Percentiles rank a stretch among this genome's conserved stretches.
These are phyloP conservation scores for Penicillium chermesinum DNA, from an alignment of 495 filamentous ascomycete species.

Conservation along the genomic window DNA sequence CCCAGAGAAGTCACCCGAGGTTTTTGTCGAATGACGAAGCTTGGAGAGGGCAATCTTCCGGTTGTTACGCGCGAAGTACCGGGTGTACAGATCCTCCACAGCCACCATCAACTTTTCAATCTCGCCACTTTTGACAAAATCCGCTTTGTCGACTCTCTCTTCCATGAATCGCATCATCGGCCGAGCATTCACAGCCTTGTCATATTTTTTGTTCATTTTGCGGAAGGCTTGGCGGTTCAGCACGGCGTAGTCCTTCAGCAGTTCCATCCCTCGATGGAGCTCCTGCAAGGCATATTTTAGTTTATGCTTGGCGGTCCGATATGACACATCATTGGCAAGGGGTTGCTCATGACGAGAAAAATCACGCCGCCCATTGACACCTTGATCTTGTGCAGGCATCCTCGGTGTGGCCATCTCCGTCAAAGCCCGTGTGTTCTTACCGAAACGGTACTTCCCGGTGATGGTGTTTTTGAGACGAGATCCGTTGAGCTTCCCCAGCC, in stretches of 20 bases:
- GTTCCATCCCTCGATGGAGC: conserved; percentile 85
- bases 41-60: conserved; percentile 85
- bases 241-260: conserved; percentile 83
- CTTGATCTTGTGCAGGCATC: conserved; percentile 24
- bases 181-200: conserved; percentile 77
- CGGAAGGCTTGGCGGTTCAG: conserved; percentile 89
- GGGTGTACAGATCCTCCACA: conserved; percentile 84
- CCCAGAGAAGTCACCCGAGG: conserved; percentile 62
- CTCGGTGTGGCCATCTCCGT: conserved; percentile 46
- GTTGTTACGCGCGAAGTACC: conserved; percentile 88
- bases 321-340: conserved; percentile 58
- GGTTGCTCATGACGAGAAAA: conserved; percentile 54
- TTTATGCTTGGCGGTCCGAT: conserved; percentile 81
- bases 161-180: conserved; percentile 79
- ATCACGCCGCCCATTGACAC: conserved; percentile 48
- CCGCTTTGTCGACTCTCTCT: conserved; percentile 84
- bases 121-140: conserved; percentile 82
- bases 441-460: conserved; percentile 38
- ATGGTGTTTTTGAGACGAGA: conserved; percentile 24
- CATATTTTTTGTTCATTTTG: conserved; percentile 98
- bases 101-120: conserved; percentile 69
- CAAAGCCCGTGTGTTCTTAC: conserved; percentile 55
- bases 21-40: conserved; percentile 62
- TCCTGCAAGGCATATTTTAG: conserved; percentile 86
- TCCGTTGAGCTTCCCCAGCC: conserved; percentile 22